phyloP scores from a whole-genome alignment of 129 eudicot genomes.

The Artemisia annua region DNA sequence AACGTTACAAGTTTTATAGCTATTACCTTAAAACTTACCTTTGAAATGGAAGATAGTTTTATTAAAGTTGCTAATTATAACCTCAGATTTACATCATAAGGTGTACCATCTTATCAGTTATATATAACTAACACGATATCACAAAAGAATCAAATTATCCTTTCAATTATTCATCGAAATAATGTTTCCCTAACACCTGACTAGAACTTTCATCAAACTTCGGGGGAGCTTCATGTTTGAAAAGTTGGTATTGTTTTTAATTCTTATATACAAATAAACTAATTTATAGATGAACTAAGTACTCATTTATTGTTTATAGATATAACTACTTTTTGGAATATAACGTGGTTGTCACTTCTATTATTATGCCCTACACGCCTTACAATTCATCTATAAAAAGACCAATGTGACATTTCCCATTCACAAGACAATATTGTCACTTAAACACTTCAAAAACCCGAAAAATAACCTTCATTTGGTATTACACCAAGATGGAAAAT shows the following conservation, averaged over 20 bases:
- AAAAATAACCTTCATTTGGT: neutral
- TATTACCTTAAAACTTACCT: neutral
- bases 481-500: conserved; percentile 17
- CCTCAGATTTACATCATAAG: too few species aligned
- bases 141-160: neutral
- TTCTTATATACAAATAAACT: neutral
- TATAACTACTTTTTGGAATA: conserved; percentile 20
- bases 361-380: conserved; percentile 18
- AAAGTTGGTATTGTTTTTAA: conserved; percentile 17
- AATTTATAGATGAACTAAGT: neutral
- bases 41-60: neutral
- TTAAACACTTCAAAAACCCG: neutral
- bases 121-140: neutral
- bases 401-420: conserved; percentile 13
- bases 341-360: conserved; percentile 50
- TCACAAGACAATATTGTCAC: conserved; percentile 5
- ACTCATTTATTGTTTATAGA: neutral
- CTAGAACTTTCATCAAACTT: neutral
- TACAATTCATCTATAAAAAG: conserved; percentile 30
- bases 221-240: conserved; percentile 21
- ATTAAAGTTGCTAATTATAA: neutral
- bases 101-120: neutral
- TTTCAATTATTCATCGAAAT: neutral
- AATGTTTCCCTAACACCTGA: conserved; percentile 23
- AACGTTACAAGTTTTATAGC: too few species aligned